phyloP scores from a whole-genome alignment of 176 grass and related monocot species.

The Melocanna baccifera region DNA sequence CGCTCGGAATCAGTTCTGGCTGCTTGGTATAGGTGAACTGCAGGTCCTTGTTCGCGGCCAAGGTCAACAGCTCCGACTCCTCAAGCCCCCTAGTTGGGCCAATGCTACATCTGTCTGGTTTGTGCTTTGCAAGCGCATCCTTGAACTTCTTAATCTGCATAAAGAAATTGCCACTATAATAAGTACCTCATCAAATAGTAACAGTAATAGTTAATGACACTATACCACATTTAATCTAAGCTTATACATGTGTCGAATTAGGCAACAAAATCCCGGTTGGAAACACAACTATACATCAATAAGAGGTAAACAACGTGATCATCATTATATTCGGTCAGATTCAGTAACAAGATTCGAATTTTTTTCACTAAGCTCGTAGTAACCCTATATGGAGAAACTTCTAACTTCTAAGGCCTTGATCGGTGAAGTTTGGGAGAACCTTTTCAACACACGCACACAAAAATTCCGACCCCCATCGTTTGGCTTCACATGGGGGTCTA shows the following conservation, averaged over 20 bases:
- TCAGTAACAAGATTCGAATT: neutral
- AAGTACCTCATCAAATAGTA: constrained; percentile 3
- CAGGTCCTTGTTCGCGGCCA: constrained; percentile 84
- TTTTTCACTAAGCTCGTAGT: neutral
- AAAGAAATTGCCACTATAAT: neutral
- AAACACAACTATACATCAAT: neutral
- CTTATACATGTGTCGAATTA: neutral
- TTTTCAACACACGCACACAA: neutral
- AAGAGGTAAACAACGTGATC: neutral
- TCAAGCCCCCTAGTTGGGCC: constrained; percentile 71
- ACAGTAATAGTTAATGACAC: neutral
- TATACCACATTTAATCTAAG: neutral
- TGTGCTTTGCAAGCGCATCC: constrained; percentile 91
- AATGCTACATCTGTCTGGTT: constrained; percentile 74
- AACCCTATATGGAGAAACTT: neutral
- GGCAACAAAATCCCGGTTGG: neutral
- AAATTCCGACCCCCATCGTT: neutral
- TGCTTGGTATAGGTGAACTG: constrained; percentile 65
- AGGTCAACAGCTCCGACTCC: constrained; percentile 64
- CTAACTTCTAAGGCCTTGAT: neutral
- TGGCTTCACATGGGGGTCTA: neutral
- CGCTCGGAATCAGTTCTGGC: constrained; percentile 27
- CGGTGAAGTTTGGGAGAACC: neutral
- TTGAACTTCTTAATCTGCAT: constrained; percentile 96
- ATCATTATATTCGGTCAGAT: neutral